Base-by-base conservation (phyloP, 225 moss, liverwort and hornwort genomes). In the Lunularia cruciata region DNA sequence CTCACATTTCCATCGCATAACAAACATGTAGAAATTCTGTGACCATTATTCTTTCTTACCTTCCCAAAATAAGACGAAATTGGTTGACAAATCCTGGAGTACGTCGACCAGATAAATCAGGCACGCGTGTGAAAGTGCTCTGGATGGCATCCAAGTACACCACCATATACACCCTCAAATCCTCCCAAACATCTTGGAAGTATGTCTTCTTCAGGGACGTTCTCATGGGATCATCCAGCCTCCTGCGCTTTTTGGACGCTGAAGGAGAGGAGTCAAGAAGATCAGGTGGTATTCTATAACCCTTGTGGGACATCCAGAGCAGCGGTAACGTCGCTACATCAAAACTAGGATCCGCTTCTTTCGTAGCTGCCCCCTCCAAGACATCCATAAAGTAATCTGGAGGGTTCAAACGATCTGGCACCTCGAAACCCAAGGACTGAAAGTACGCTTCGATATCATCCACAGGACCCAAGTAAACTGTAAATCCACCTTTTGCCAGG, bases 381-480 rank as follows among this genome's bases (percentile, higher is more conserved):
- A 92, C 84, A 67, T 95, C 95, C 92, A 95, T 92, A 78, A 78
- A 90, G 20, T 90, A 88, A 54, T 95, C 95, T 5, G 95, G 95
- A 20, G 95, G 95, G 66, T 92, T 95, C 51, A 86, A 84, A 5
- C 95, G 84, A n/a, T 92, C 90, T 15, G 95, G 95, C 16, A 95
- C 92, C 0, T 72, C 49, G 52, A 90, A 82, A 7, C 90, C 92
- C 38, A 90, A 68, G 4, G 77, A 57, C 22, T 80, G 65, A 53
- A 95, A 95, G 71, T 95, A 95, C 19, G 76, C 86, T 57, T 95
- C 95, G 23, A 95, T 84, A 65, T 95, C 86, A 40, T 65, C 64
- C 48, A 87, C 87, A 13, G 95, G 90, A 14, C 95, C 95, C 37
- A 92, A 55, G 55, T 95, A 95, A n/a, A 88, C 90, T 0, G 90